Evolutionary conservation across 2,329 filamentous ascomycete genomes (phyloP).

Genomic region (Botryosphaeria dothidea): DNA sequence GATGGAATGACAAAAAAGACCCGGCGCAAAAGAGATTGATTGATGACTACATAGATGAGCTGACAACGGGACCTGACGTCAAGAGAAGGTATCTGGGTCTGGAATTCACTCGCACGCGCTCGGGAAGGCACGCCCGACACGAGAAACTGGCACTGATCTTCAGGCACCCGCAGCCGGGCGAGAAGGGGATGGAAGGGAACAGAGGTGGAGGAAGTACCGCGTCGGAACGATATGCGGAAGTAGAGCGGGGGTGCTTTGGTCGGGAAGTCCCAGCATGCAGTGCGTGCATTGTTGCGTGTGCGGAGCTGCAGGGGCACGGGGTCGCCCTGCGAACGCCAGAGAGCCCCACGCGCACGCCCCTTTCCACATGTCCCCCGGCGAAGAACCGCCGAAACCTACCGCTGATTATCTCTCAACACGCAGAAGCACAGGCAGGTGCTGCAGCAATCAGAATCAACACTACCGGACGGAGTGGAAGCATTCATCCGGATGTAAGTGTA

Average conservation of each 20-base stretch:
- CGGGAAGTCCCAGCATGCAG: neutral
- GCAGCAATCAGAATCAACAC: no score
- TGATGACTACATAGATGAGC: neutral
- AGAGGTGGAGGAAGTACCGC: neutral
- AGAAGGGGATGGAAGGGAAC: neutral
- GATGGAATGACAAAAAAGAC: neutral
- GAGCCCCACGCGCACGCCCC: neutral
- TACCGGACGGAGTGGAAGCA: no score
- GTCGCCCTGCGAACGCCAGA: neutral
- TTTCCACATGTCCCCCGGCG: no score
- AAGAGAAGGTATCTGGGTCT: neutral
- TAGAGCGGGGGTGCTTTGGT: neutral
- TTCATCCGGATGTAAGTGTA: no score
- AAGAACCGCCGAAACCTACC: no score
- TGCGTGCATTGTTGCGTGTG: neutral
- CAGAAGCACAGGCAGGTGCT: no score
- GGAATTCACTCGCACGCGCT: neutral
- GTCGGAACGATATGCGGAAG: neutral
- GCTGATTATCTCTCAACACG: no score
- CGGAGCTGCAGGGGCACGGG: neutral
- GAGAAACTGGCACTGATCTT: neutral
- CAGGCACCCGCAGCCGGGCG: neutral
- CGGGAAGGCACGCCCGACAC: neutral
- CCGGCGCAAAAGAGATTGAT: no score
- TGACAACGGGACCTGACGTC: neutral